Evolutionary conservation across 768 basidiomycete species (phyloP).

Genomic region (Rubroboletus satanas): DNA sequence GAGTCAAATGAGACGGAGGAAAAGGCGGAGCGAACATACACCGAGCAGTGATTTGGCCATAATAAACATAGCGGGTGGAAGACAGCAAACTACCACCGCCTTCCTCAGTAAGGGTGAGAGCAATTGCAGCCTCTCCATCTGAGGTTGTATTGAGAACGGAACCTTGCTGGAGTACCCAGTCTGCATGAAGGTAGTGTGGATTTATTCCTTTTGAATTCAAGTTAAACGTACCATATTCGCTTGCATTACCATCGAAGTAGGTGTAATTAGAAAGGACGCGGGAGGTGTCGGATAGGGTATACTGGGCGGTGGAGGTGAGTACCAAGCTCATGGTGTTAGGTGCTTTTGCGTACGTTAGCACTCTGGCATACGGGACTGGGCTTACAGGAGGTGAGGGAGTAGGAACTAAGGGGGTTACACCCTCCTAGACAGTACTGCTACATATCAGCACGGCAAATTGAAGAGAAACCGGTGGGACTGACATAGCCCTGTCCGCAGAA

Average conservation of each 20-base stretch:
- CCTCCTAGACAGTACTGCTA: constrained; percentile 76
- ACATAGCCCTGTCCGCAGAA: constrained; percentile 48
- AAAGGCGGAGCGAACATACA: constrained; percentile 32
- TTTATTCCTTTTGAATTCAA: neutral
- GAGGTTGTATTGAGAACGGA: constrained; percentile 60
- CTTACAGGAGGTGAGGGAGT: constrained; percentile 58
- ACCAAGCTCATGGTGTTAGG: neutral
- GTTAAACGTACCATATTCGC: constrained; percentile 51
- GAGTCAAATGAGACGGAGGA: neutral
- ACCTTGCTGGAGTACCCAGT: constrained; percentile 71
- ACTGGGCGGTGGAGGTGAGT: constrained; percentile 34
- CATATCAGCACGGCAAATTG: constrained; percentile 5
- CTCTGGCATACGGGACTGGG: constrained; percentile 71
- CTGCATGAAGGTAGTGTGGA: constrained; percentile 31
- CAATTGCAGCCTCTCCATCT: constrained; percentile 57
- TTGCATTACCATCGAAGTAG: constrained; percentile 69
- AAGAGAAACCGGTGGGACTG: constrained; percentile 7
- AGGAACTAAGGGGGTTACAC: constrained; percentile 76
- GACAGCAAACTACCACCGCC: constrained; percentile 78
- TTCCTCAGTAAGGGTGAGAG: constrained; percentile 58
- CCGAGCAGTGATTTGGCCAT: constrained; percentile 68
- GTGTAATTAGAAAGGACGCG: constrained; percentile 65
- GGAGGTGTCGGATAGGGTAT: constrained; percentile 60
- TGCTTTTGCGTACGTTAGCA: constrained; percentile 42
- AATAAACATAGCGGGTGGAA: constrained; percentile 78